Evolutionary conservation across 441 rosid species (phyloP).

Genomic region (Kokia cookei): DNA sequence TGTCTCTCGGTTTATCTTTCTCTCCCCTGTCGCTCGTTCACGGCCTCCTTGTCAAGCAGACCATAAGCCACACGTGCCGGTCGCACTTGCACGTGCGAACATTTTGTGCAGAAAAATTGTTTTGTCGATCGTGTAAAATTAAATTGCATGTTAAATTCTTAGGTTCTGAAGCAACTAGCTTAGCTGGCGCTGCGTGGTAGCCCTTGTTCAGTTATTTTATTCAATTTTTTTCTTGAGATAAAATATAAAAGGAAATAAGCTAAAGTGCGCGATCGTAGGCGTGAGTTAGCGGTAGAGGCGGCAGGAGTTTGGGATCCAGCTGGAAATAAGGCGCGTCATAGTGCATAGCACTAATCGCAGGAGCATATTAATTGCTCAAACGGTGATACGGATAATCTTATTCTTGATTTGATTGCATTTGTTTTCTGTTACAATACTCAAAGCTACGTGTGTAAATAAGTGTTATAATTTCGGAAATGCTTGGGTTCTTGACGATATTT

Average conservation of each 20-base stretch:
- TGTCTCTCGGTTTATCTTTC: slow-evolving; percentile 3
- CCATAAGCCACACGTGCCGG: slow-evolving; percentile 6
- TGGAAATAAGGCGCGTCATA: slow-evolving; percentile 23
- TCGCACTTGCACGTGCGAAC: slow-evolving; percentile 2
- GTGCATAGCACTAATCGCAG: background rate
- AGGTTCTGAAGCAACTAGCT: background rate
- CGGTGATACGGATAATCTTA: background rate
- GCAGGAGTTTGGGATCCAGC: slow-evolving; percentile 31
- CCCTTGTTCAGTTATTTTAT: background rate
- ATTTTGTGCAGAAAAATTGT: background rate
- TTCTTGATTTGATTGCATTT: background rate
- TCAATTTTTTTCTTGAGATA: background rate
- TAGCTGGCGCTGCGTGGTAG: background rate
- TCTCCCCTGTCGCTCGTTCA: background rate
- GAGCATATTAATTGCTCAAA: background rate
- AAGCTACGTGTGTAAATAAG: background rate
- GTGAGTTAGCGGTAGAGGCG: slow-evolving; percentile 7
- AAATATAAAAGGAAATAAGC: background rate
- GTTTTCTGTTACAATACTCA: background rate
- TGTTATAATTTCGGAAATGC: too few species aligned
- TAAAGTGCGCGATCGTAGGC: slow-evolving; percentile 7
- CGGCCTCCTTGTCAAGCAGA: background rate
- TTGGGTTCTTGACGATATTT: too few species aligned
- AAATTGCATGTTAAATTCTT: slow-evolving; percentile 11
- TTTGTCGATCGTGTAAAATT: slow-evolving; percentile 14